A percentile compares a stretch with the other conserved stretches of the same genome.
Conservation (phyloP, 768 basidiomycete species). For the Filobasidium wieringae region DNA sequence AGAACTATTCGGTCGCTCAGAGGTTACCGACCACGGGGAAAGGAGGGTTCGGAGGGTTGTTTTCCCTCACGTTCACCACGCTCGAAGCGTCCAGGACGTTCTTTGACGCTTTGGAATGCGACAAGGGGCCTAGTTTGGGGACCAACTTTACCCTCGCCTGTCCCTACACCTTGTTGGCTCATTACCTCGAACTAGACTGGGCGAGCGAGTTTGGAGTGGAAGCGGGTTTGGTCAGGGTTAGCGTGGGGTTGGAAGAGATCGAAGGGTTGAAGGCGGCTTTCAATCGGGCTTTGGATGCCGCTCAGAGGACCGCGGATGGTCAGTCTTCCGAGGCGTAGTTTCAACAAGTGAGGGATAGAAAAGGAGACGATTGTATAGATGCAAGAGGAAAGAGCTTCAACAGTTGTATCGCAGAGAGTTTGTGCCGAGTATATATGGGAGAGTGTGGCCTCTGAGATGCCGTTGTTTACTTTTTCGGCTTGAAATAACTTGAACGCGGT, state of each 20-base stretch:
- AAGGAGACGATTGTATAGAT: background rate
- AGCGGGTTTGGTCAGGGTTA: conserved; percentile 67
- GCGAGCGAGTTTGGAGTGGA: conserved; percentile 79
- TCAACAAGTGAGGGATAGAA: no score
- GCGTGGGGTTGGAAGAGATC: conserved; percentile 76
- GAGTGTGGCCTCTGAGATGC: no score
- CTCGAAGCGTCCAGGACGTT: conserved; percentile 59
- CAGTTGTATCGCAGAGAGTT: background rate
- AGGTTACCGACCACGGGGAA: conserved; percentile 44
- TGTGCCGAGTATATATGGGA: background rate
- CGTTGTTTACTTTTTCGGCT: no score
- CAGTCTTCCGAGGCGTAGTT: no score
- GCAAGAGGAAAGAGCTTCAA: background rate
- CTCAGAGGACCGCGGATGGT: conserved; percentile 47
- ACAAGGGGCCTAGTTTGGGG: conserved; percentile 71
- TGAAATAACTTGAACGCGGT: no score
- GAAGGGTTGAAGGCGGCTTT: conserved; percentile 52
- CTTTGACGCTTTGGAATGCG: conserved; percentile 68
- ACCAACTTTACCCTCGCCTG: conserved; percentile 94
- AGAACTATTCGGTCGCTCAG: conserved; percentile 56
- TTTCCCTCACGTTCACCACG: conserved; percentile 73
- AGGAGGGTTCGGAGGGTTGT: conserved; percentile 73
- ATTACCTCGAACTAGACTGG: conserved; percentile 83
- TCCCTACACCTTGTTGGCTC: conserved; percentile 85
- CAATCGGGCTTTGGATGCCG: conserved; percentile 55